These are phyloP conservation scores for Talaromyces rugulosus DNA, from an alignment of 2,329 filamentous ascomycete genomes.

Conservation along the genomic window DNA sequence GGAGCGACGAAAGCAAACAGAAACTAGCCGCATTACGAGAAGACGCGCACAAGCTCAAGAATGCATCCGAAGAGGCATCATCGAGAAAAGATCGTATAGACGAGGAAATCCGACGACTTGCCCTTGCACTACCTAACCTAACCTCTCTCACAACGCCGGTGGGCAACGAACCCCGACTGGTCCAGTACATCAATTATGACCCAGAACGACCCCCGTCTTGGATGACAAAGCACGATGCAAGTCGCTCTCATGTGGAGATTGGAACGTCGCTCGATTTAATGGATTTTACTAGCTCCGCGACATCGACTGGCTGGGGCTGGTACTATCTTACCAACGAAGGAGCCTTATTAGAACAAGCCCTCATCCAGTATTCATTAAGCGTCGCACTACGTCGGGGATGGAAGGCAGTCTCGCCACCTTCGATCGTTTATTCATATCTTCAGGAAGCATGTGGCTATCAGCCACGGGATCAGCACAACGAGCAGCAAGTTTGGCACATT, in stretches of 20 bases:
- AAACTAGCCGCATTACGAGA: conserved; percentile 26
- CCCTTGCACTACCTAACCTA: conserved; percentile 78
- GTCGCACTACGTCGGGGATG: conserved; percentile 71
- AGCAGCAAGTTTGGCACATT: conserved; percentile 86
- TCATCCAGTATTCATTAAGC: conserved; percentile 78
- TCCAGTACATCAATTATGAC: conserved; percentile 76
- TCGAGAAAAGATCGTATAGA: conserved; percentile 30
- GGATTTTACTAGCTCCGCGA: conserved; percentile 77
- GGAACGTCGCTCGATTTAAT: conserved; percentile 82
- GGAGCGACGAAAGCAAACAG: conserved; percentile 9
- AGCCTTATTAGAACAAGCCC: conserved; percentile 88
- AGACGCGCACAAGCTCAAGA: conserved; percentile 38
- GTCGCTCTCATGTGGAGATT: conserved; percentile 78
- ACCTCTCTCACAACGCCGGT: conserved; percentile 72
- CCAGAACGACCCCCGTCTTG: conserved; percentile 41
- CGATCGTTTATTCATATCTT: conserved; percentile 87
- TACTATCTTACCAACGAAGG: conserved; percentile 93
- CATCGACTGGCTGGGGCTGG: conserved; percentile 93
- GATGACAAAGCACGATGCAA: conserved; percentile 20
- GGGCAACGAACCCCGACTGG: conserved; percentile 59
- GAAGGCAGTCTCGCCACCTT: conserved; percentile 77
- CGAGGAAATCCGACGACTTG: conserved; percentile 68
- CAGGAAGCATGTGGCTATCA: conserved; percentile 90
- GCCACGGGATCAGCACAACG: conserved; percentile 81
- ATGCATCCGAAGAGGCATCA: conserved; percentile 29